Percentiles rank a stretch among this genome's conserved stretches.
Evolutionary conservation across 192 early-diverging fungal genomes (phyloP).

Genomic region (Mortierella alpina): DNA sequence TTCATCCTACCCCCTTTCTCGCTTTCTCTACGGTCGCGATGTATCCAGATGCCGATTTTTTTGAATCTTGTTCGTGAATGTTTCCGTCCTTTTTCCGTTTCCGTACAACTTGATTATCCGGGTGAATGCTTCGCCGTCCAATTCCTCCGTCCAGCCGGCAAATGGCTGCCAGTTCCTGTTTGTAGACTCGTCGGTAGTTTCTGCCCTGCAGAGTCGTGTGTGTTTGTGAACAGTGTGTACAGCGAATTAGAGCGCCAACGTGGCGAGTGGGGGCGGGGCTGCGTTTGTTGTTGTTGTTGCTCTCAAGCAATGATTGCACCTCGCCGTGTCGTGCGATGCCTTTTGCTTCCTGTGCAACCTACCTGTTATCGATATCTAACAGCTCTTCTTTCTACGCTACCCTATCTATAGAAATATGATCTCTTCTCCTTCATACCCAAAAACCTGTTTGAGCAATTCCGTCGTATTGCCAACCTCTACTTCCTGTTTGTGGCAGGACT

Average conservation of each 20-base stretch:
- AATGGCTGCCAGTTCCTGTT: no score
- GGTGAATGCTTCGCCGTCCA: no score
- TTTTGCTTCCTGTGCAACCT: neutral
- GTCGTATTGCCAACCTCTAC: slow-evolving; percentile 94
- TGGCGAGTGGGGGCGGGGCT: no score
- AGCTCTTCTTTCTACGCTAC: neutral
- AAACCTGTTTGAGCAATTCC: slow-evolving; percentile 97
- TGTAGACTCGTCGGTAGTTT: neutral
- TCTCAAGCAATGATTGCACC: no score
- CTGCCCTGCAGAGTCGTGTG: neutral
- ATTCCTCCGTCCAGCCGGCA: no score
- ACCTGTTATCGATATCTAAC: slow-evolving; percentile 1
- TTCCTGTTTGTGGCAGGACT: slow-evolving; percentile 91
- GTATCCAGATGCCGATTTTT: neutral
- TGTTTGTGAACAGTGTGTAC: neutral
- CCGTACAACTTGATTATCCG: neutral
- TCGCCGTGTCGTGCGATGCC: no score
- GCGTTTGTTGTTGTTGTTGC: neutral
- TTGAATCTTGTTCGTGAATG: neutral
- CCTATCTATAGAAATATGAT: slow-evolving; percentile 80
- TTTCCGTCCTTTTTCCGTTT: neutral
- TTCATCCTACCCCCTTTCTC: neutral
- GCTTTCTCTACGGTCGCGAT: neutral
- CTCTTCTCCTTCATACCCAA: slow-evolving; percentile 91
- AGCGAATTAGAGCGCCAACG: no score